Conservation (phyloP, 2,329 filamentous ascomycete species). For the Fusarium sp. region DNA sequence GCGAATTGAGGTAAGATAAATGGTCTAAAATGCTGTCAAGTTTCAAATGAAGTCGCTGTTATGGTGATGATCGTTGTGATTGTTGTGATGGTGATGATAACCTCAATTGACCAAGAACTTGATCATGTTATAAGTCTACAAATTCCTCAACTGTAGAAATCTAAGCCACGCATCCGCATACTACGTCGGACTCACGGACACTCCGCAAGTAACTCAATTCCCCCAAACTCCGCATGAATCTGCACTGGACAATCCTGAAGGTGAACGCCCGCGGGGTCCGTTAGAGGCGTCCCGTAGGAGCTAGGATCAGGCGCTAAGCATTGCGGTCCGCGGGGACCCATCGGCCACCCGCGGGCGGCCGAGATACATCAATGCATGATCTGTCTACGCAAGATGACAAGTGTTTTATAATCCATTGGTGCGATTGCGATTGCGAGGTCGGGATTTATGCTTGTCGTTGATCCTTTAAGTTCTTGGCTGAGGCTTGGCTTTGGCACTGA, state of each 20-base stretch:
- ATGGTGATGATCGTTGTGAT: not conserved
- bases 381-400: not conserved
- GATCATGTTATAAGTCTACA: not conserved
- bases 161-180: not conserved
- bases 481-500: not conserved
- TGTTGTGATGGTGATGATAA: not conserved
- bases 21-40: not conserved
- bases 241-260: not conserved
- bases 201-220: not conserved
- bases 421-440: not conserved
- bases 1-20: no score
- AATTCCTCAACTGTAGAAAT: not conserved
- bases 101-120: not conserved
- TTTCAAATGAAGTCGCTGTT: not conserved
- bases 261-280: not conserved
- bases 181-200: not conserved
- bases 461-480: not conserved
- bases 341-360: constrained; percentile 10
- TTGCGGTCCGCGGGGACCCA: not conserved
- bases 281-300: not conserved
- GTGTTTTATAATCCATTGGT: not conserved
- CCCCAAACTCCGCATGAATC: no score
- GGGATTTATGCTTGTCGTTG: not conserved
- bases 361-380: not conserved
- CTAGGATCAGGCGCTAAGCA: not conserved